Conservation (phyloP, 345 rosid genomes). For the Salix brachista region DNA sequence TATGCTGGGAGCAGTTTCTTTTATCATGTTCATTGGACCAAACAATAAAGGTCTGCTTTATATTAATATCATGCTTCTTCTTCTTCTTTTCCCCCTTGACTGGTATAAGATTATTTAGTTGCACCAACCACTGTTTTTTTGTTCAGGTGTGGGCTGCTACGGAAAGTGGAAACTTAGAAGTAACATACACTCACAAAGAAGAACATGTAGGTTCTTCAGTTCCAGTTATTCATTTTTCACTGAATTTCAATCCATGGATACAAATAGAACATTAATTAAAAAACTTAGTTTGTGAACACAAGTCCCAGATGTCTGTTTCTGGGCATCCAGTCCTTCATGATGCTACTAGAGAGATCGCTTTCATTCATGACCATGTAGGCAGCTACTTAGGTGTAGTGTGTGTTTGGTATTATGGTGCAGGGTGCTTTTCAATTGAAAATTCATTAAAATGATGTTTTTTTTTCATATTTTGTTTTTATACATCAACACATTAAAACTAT, state of each 20-base stretch:
- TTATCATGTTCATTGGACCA: conserved; percentile 90
- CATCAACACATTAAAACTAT: no score
- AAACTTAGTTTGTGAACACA: not conserved
- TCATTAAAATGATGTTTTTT: no score
- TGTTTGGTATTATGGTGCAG: no score
- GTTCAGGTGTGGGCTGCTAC: conserved; percentile 84
- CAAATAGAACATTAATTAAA: not conserved
- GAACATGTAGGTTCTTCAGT: conserved; percentile 58
- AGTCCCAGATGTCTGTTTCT: not conserved
- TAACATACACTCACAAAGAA: conserved; percentile 79
- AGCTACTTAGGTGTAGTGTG: no score
- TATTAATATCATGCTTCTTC: conserved; percentile 1
- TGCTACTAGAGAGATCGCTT: not conserved
- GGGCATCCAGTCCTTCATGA: not conserved
- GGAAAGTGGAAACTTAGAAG: conserved; percentile 92
- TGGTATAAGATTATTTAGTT: not conserved
- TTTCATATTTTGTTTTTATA: no score
- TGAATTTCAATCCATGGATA: not conserved
- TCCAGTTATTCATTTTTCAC: not conserved
- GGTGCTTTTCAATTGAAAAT: no score
- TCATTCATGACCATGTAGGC: not conserved
- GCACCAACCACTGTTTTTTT: not conserved
- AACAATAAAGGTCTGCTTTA: conserved; percentile 63
- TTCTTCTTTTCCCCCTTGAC: not conserved
- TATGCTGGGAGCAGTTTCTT: conserved; percentile 99